Conservation (phyloP, 2,329 filamentous ascomycete genomes). For the Alternaria triticina region DNA sequence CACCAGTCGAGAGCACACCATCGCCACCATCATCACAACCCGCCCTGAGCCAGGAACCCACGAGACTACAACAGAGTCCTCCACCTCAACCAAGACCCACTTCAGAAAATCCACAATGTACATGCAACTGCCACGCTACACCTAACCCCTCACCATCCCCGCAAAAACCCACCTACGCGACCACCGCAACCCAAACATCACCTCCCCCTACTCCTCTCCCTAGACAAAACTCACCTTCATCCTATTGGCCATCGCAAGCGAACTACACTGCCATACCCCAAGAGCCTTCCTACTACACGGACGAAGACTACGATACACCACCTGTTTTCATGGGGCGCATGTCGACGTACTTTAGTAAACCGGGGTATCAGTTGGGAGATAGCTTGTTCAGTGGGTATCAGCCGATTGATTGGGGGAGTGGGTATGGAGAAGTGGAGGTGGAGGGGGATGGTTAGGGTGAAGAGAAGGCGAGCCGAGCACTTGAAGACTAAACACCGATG, state of each 20-base stretch:
- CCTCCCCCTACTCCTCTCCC: slow-evolving; percentile 15
- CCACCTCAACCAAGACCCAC: not conserved
- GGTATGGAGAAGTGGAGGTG: not conserved
- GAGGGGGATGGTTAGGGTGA: not conserved
- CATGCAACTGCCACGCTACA: slow-evolving; percentile 20
- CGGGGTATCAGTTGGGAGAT: slow-evolving; percentile 43
- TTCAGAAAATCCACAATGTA: slow-evolving; percentile 10
- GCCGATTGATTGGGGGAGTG: slow-evolving; percentile 4
- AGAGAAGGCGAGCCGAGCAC: not conserved
- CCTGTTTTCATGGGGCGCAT: slow-evolving; percentile 41
- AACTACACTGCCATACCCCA: slow-evolving; percentile 15
- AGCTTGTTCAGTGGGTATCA: slow-evolving; percentile 35
- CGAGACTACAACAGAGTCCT: not conserved
- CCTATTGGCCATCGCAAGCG: slow-evolving; percentile 6
- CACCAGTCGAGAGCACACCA: not conserved
- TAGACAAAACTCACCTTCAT: slow-evolving; percentile 10
- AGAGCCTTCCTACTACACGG: slow-evolving; percentile 5
- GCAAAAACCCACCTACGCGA: slow-evolving; percentile 18
- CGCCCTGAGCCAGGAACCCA: too few species aligned
- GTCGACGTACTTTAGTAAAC: slow-evolving; percentile 42
- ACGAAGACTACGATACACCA: slow-evolving; percentile 19
- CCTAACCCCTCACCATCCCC: not conserved
- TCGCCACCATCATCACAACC: not conserved
- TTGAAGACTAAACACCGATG: not conserved
- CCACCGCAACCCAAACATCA: slow-evolving; percentile 36